Evolutionary conservation across 2,329 filamentous ascomycete species (phyloP), one percentile per base, ranked within the genome.

Genomic region (Mollisiaceae sp.): DNA sequence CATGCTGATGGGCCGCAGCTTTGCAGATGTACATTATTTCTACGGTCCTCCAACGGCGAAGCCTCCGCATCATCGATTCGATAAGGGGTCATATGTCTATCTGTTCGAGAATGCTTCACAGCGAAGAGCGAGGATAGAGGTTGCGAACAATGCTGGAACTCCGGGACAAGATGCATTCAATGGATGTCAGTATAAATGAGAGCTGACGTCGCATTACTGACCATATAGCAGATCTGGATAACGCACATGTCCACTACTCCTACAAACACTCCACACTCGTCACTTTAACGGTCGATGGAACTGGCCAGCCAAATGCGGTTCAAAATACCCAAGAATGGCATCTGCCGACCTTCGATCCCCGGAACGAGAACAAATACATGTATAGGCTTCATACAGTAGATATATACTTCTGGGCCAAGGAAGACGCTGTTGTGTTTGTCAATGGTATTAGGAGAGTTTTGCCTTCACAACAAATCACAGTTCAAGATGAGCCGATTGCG

Each of bases 141-240:
- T 94, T 67, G 91, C 91, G 52, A 94, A 94, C 73, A 82, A 89
- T 71, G 85, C 90, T 9, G 91, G 91, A 61, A 89, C 87, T 2
- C 85, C 90, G 1, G 85, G 90, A n/a, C 91, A 94, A 75, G 91
- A 94, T 80, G 91, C 91, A 12, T 92, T 94, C 75, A 85, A 88
- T 70, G 91, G 91, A 74, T 87, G 90, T 92, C 80, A 83, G 90
- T 78, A 39, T n/a, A 6, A 5, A 22, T n/a, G 38, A 1, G 14
- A 43, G 12, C 12, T 57, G 47, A 20, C 20, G 20, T 59, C 2
- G n/a, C 56, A 38, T 27, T 20, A 14, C 60, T 45, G 67, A 67
- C 71, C 36, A 54, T n/a, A 8, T 8, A n/a, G 14, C 39, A 92
- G 90, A 86, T 73, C 79, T 94, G 69, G 89, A 92, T 73, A 82